Evolutionary conservation across 73 alveolate species (phyloP), one percentile per base, ranked within the genome.

Genomic region (Paramecium sexaurelia): DNA sequence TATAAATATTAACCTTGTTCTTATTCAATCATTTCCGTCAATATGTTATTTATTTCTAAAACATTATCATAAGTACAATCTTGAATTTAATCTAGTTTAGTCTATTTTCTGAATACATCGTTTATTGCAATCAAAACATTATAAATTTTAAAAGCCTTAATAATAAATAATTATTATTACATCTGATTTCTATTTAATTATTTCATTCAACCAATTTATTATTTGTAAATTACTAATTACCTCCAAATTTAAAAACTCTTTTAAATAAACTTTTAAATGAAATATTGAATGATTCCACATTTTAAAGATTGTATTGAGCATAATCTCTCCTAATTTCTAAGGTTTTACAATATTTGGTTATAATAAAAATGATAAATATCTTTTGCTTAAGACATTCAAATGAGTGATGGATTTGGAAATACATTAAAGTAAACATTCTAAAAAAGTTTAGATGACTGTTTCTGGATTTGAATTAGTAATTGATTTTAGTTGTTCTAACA

Each of bases 361-460:
- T 22, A 41, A 45, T 11, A 78, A 40, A 39, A 78, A 78, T 2
- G 43, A 39, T 45, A 78, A 32, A 43, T 78, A 78, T 78, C 90
- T 78, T 43, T 45, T 78, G 13, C 90, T 78, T 37, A 78, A 43
- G 3, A 78, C 71, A 78, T 78, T 78, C 51, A 78, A 43, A 41
- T 78, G 90, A 41, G 90, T 78, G 5, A 78, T 78, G 22, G 90
- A 78, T 43, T 78, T 78, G 20, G 26, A 22, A n/a, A 78, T 78
- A 36, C 26, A 40, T 22, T 37, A 41, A 0, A 78, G 13, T 78
- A 78, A 17, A 41, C 75, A 78, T 78, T 43, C 71, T 24, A 45
- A 22, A 33, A 78, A 78, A 5, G 40, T 40, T 41, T 56, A 7
- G 11, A 43, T 43, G 9, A 41, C 22, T n/a, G 6, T n/a, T 0